These are phyloP conservation scores for Begonia peltatifolia DNA, from an alignment of 306 rosid genomes.

Conservation along the genomic window DNA sequence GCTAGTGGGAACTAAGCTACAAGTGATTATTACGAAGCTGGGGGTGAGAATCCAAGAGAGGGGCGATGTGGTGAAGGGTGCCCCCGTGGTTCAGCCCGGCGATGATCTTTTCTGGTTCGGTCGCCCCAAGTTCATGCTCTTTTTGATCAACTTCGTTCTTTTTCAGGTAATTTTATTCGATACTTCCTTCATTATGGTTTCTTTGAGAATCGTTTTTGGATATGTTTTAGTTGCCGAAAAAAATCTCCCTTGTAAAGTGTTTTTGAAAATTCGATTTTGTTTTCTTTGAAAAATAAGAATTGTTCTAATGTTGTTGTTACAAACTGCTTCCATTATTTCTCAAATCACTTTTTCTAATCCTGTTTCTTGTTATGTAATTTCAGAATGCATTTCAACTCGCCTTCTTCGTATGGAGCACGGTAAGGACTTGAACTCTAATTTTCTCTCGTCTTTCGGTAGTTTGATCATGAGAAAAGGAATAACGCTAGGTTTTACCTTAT, in stretches of 20 bases:
- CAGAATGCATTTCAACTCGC: slow-evolving; percentile 83
- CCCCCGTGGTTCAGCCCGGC: slow-evolving; percentile 55
- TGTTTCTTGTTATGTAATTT: background rate
- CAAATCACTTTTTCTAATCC: background rate
- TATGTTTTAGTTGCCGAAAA: too few relatives aligned
- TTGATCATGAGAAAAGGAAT: too few relatives aligned
- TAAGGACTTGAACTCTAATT: slow-evolving; percentile 14
- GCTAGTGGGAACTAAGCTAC: slow-evolving; percentile 63
- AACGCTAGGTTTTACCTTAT: too few relatives aligned
- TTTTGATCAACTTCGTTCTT: slow-evolving; percentile 50
- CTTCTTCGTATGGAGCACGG: slow-evolving; percentile 55
- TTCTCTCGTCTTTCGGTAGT: too few relatives aligned
- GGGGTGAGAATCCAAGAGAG: slow-evolving; percentile 50
- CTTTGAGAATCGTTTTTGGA: too few relatives aligned
- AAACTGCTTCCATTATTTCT: background rate
- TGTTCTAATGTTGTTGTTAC: too few relatives aligned
- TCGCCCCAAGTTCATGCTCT: slow-evolving; percentile 44
- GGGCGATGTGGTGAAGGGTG: slow-evolving; percentile 64
- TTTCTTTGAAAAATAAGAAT: too few relatives aligned
- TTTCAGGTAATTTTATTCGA: slow-evolving; percentile 35
- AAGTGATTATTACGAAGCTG: slow-evolving; percentile 56
- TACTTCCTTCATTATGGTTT: background rate
- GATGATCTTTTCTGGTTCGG: slow-evolving; percentile 83
- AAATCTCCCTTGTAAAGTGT: too few relatives aligned
- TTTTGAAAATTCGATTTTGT: too few relatives aligned